Conservation (phyloP, 345 rosid species). For the Hirschfeldia incana region DNA sequence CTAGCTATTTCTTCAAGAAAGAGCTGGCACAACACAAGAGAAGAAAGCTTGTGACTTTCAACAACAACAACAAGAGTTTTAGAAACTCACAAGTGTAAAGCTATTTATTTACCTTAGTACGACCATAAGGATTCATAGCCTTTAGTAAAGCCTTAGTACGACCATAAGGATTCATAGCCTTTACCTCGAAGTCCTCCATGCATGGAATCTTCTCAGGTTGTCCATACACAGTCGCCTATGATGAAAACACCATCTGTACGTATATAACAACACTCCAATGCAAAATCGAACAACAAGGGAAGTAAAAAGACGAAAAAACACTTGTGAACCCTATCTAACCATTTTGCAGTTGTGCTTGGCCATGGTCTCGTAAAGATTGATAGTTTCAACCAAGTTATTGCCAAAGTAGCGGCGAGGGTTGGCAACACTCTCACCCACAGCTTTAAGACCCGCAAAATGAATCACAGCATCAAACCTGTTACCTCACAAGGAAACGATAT, state of each 20-base stretch:
- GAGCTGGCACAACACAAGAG: too few relatives aligned
- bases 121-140: too few relatives aligned
- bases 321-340: too few relatives aligned
- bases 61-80: too few relatives aligned
- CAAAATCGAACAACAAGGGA: too few relatives aligned
- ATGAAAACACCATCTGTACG: slow-evolving; percentile 85
- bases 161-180: slow-evolving; percentile 94
- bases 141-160: slow-evolving; percentile 97
- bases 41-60: too few relatives aligned
- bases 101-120: too few relatives aligned
- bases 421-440: slow-evolving; percentile 71
- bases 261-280: too few relatives aligned
- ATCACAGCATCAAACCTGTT: slow-evolving; percentile 84
- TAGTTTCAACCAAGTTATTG: slow-evolving; percentile 72
- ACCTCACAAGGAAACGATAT: too few relatives aligned
- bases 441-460: slow-evolving; percentile 93
- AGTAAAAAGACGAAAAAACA: too few relatives aligned
- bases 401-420: slow-evolving; percentile 83
- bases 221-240: slow-evolving; percentile 94
- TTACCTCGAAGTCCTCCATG: slow-evolving; percentile 65
- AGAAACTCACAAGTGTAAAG: too few relatives aligned
- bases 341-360: too few relatives aligned
- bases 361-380: slow-evolving; percentile 40
- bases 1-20: slow-evolving; percentile 93
- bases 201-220: slow-evolving; percentile 88